Evolutionary conservation across 352 stramenopile genomes (phyloP).

Genomic region (Phytophthora vignae): DNA sequence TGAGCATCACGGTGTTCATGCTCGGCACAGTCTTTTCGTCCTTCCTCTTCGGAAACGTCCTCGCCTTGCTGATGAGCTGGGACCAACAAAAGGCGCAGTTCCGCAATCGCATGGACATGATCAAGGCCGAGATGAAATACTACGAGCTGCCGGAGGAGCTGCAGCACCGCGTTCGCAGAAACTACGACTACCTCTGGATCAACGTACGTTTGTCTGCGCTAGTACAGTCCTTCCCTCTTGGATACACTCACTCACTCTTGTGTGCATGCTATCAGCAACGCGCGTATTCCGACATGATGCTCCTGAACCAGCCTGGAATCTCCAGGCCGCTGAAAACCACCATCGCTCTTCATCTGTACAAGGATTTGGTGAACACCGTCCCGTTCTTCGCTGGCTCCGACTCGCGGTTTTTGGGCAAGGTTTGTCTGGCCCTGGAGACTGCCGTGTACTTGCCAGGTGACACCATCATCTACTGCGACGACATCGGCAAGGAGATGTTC

Average conservation of each 20-base stretch:
- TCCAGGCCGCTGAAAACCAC: constrained; percentile 80
- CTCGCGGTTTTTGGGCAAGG: constrained; percentile 77
- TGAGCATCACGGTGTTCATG: constrained; percentile 77
- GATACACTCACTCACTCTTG: constrained; percentile 12
- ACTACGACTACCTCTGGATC: constrained; percentile 90
- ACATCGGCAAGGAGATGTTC: constrained; percentile 90
- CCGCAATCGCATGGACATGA: constrained; percentile 88
- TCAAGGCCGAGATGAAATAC: constrained; percentile 82
- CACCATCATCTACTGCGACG: constrained; percentile 84
- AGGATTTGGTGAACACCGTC: constrained; percentile 81
- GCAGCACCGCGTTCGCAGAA: constrained; percentile 74
- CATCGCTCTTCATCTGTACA: constrained; percentile 84
- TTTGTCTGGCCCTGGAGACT: constrained; percentile 79
- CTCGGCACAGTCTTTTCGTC: constrained; percentile 71
- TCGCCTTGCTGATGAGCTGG: constrained; percentile 83
- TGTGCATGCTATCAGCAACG: too few species aligned
- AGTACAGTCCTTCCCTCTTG: not conserved
- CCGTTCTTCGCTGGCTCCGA: constrained; percentile 84
- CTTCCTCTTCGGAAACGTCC: constrained; percentile 85
- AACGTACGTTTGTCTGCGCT: constrained; percentile 51
- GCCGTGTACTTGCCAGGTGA: constrained; percentile 81
- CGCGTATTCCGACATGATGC: constrained; percentile 88
- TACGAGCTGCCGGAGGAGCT: constrained; percentile 82
- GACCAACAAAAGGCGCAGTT: constrained; percentile 84
- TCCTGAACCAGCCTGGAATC: constrained; percentile 80